These are phyloP conservation scores for Alternaria burnsii DNA, from an alignment of 2,329 filamentous ascomycete species.

Conservation along the genomic window DNA sequence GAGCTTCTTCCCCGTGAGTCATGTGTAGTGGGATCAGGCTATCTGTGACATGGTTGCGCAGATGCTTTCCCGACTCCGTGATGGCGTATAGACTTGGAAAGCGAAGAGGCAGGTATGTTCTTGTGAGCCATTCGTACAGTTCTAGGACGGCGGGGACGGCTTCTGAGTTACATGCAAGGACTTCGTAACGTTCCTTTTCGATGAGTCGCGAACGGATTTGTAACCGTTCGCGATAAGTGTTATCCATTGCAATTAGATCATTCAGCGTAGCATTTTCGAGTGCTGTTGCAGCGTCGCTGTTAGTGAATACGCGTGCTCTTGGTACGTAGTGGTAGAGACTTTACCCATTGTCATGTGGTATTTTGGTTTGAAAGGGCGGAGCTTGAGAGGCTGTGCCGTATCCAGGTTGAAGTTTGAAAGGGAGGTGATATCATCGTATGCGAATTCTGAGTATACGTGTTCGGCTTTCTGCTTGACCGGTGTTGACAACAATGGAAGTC, in stretches of 20 bases:
- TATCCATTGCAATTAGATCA: constrained; percentile 67
- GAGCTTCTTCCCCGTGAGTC: constrained; percentile 49
- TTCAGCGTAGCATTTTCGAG: constrained; percentile 62
- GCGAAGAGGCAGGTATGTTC: constrained; percentile 64
- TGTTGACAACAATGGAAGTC: background rate
- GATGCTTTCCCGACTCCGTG: constrained; percentile 40
- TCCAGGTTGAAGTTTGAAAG: constrained; percentile 61
- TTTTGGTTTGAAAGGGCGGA: constrained; percentile 67
- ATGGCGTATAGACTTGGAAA: constrained; percentile 64
- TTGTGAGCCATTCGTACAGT: constrained; percentile 64
- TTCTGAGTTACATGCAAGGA: constrained; percentile 49
- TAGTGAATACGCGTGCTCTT: background rate
- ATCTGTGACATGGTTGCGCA: constrained; percentile 57
- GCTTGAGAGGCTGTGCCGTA: constrained; percentile 60
- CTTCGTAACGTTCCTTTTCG: constrained; percentile 53
- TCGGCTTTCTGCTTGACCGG: background rate
- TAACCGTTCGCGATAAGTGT: constrained; percentile 64
- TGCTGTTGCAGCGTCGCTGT: constrained; percentile 48
- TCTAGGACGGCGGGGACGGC: constrained; percentile 61
- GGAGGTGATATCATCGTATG: constrained; percentile 56
- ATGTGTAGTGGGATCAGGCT: constrained; percentile 53
- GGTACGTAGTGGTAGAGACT: constrained; percentile 21
- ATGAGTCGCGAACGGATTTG: constrained; percentile 60
- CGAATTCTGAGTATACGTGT: constrained; percentile 29
- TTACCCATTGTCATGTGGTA: constrained; percentile 71